A percentile compares a stretch with the other conserved stretches of the same genome.
Conservation (phyloP, 306 rosid species). For the Herpetospermum pedunculosum region DNA sequence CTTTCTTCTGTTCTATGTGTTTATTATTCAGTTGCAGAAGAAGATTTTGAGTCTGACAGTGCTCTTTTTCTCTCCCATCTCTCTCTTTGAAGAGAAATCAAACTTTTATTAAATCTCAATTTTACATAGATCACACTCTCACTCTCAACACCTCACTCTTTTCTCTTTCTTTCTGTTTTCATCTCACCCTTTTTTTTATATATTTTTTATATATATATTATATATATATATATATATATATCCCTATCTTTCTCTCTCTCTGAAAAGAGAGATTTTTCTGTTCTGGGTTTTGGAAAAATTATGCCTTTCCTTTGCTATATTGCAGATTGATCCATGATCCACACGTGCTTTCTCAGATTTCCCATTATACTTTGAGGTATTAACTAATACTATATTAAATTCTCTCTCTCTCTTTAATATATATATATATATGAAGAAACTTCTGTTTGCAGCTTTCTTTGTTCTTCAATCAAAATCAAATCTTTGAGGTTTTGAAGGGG, state of each 20-base stretch:
- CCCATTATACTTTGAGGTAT: constrained; percentile 60
- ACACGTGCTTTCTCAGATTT: constrained; percentile 77
- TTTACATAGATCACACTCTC: neutral
- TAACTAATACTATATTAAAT: constrained; percentile 17
- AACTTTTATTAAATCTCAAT: neutral
- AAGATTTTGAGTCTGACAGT: constrained; percentile 50
- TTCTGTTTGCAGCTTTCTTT: constrained; percentile 2
- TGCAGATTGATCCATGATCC: constrained; percentile 41
- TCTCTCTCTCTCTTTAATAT: constrained; percentile 15
- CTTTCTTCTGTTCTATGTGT: constrained; percentile 8
- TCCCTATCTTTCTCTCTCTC: neutral
- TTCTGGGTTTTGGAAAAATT: constrained; percentile 29
- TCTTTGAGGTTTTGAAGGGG: neutral
- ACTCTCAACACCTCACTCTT: constrained; percentile 3
- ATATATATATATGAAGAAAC: neutral
- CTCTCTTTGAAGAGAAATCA: constrained; percentile 7
- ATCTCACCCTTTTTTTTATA: constrained; percentile 10
- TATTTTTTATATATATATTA: neutral
- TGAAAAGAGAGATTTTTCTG: neutral
- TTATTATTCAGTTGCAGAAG: constrained; percentile 86
- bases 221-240: neutral
- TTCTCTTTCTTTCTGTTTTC: constrained; percentile 5
- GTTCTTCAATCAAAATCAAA: neutral
- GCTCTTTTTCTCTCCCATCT: constrained; percentile 24
- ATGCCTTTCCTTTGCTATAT: constrained; percentile 13